Evolutionary conservation across 2,329 filamentous ascomycete genomes (phyloP), one percentile per base, ranked within the genome.

Genomic region (Microascus cirrosus): DNA sequence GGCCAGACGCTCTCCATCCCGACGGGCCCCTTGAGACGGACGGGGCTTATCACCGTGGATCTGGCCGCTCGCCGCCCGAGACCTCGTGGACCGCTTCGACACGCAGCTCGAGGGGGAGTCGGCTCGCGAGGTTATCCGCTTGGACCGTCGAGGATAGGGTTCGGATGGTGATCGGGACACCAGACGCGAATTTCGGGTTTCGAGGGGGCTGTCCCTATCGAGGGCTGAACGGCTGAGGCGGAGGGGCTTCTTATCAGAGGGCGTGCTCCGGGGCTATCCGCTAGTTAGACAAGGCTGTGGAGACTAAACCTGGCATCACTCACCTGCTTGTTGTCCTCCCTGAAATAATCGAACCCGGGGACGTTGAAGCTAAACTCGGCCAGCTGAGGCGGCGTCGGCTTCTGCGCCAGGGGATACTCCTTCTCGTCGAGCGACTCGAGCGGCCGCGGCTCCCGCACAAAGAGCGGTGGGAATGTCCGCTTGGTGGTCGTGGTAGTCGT

Each of bases 401-500:
- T 85, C 61, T 82, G 80, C 42, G 93, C 93, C 34, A 99, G 77
- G 45, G 94, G 94, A 69, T 95, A 99, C 65, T 94, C 84, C 69
- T 95, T 95, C 15, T 87, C 79, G 70, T 97, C 91, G 59, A 96
- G 82, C 57, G 85, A 80, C 60, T 81, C 77, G 36, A 91, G 79
- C 56, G 84, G 82, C 57, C 83, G 82, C 25, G 90, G 87, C 60
- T 89, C 82, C 62, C 84, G 85, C 63, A 96, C 83, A 58, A 89
- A 78, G 59, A 96, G 77, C n/a, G 90, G 90, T 53, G 93, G 92
- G 63, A 94, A 95, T 71, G 72, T 90, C 79, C 70, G 85, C 62
- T 90, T 89, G 1, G 92, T 95, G 0, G 90, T 95, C 0, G 91
- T 96, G 0, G 92, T 96, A 0, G 93, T 96, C 1, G 92, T 96